These are phyloP conservation scores for Colletotrichum lini DNA, from an alignment of 2,329 filamentous ascomycete species.

Conservation along the genomic window DNA sequence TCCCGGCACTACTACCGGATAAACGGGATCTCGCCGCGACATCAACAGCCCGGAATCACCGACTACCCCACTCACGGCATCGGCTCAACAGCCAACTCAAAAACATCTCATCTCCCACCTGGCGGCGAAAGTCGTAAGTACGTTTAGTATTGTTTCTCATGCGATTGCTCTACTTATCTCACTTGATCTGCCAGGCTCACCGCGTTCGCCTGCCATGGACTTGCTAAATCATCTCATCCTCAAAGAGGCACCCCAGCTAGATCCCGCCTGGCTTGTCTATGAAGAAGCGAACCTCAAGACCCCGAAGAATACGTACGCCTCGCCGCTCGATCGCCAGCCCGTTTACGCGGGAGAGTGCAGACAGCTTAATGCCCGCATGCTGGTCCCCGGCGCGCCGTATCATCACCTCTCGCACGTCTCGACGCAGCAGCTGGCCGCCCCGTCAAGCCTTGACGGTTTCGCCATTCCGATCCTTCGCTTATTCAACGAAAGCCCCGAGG, in stretches of 20 bases:
- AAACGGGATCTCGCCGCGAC: conserved; percentile 35
- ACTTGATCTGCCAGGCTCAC: neutral
- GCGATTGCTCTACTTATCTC: no score
- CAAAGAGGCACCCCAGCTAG: conserved; percentile 50
- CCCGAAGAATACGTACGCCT: conserved; percentile 47
- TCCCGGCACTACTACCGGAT: conserved; percentile 30
- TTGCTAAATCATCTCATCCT: conserved; percentile 25
- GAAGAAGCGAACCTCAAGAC: conserved; percentile 51
- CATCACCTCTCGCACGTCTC: conserved; percentile 54
- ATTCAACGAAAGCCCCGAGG: neutral
- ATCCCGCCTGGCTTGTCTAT: conserved; percentile 58
- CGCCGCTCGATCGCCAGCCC: conserved; percentile 53
- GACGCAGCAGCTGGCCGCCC: conserved; percentile 48
- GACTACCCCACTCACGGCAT: conserved; percentile 27
- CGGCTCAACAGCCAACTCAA: conserved; percentile 13
- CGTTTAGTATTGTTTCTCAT: neutral
- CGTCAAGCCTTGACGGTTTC: conserved; percentile 52
- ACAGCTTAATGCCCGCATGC: conserved; percentile 53
- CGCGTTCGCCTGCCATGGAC: conserved; percentile 9
- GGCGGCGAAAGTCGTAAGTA: neutral
- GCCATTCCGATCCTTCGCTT: conserved; percentile 53
- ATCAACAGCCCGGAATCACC: conserved; percentile 38
- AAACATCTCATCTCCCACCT: neutral
- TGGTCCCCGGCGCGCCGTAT: conserved; percentile 53
- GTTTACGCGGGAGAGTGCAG: conserved; percentile 59